Evolutionary conservation across 805 yeast genomes (phyloP), one percentile per base, ranked within the genome.

Genomic region (Yarrowia alimentaria): DNA sequence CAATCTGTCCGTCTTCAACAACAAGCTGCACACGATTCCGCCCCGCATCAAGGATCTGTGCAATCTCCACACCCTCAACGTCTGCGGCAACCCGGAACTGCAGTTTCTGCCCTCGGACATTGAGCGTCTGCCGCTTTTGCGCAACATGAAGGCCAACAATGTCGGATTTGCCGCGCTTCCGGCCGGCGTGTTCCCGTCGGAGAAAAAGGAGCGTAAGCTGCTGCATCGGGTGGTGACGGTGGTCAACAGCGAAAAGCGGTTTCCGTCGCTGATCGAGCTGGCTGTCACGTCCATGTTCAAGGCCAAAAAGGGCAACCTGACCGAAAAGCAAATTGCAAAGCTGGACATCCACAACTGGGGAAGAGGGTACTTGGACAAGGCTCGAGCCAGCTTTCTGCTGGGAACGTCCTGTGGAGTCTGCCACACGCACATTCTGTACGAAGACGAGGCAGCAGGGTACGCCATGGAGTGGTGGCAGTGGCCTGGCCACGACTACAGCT

Each of bases 31-130:
- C 6, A 43, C 53, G 25, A 40, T 71, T 8, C 69, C 73, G 3
- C 62, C 68, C 4, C 56, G 65, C 2, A 63, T 70, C 14, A 55
- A 60, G 31, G 45, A 60, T 14, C 58, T 71, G 29, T 24, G 13
- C 16, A 55, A 60, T 13, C 60, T 71, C n/a, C 51, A 29, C 21
- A 68, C 69, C 28, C 60, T 70, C 16, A 62, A 68, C 3, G 49
- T 71, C 13, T 66, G 67, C 17, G 64, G 64, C 21, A 70, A 70
- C 55, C 17, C 28, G 8, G 43, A 54, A 16, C 57, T 70, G 20
- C 21, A 53, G 32, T 63, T 54, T 19, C 55, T 70, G 30, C 74
- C 74, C 5, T 52, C 60, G 6, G 73, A 70, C 54, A 53, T 70
- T 9, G 58, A 64, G 16, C 53, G 37, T 5, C 56, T 70, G 30